These are phyloP conservation scores for Syzygium grande DNA, from an alignment of 345 rosid genomes.

Conservation along the genomic window DNA sequence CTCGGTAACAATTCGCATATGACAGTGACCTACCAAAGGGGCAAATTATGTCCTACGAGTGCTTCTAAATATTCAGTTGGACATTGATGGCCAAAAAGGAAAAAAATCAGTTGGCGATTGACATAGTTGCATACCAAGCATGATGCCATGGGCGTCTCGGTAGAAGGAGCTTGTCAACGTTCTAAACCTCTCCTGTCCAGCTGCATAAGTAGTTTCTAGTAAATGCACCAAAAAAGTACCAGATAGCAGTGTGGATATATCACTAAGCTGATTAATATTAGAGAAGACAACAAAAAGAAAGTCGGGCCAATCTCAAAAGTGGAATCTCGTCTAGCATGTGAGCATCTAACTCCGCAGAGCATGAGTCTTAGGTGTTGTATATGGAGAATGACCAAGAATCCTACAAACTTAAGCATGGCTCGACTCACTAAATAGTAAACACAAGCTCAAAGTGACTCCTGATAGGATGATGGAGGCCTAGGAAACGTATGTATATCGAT, in stretches of 20 bases:
- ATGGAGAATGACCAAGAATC: background rate
- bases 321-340: background rate
- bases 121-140: slow-evolving; percentile 21
- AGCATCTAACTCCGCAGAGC: background rate
- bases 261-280: background rate
- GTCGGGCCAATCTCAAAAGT: background rate
- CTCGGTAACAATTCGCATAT: background rate
- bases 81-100: background rate
- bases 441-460: background rate
- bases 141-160: slow-evolving; percentile 41
- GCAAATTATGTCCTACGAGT: background rate
- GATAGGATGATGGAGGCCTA: background rate
- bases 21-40: background rate
- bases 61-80: background rate
- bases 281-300: background rate
- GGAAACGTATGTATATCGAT: background rate
- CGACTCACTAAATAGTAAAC: background rate
- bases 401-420: background rate
- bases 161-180: slow-evolving; percentile 50
- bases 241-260: background rate
- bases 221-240: background rate
- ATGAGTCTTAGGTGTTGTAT: background rate
- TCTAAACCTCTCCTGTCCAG: slow-evolving; percentile 51
- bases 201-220: slow-evolving; percentile 13
- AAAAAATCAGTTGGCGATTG: background rate